Base-by-base conservation (phyloP, 31 red algal species). In the Bonnemaisonia californica region DNA sequence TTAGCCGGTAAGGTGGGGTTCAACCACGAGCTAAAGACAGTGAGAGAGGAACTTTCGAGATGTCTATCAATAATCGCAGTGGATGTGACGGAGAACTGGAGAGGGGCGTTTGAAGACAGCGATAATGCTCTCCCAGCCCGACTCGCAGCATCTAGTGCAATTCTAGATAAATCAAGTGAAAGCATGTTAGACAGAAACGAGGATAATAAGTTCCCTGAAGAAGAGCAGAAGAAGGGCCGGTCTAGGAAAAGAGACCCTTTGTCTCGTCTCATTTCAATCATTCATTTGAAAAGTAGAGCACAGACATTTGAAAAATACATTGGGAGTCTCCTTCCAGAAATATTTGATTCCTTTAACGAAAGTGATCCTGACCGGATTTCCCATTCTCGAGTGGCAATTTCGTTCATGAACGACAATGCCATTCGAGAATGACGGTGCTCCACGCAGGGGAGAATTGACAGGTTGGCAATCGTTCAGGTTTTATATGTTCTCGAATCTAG, bases 21-120 rank as follows among this genome's bases (percentile, higher is more conserved):
- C 67, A 74, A 84, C 59, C 93, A 95, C 77, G 82, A 85, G 40
- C 48, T 95, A 37, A 95, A 95, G 68, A 88, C 80, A 40, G 93
- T 95, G 3, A 58, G 93, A n/a, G 93, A 95, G 54, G 93, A 95
- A 81, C 74, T 95, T 27, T 87, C 81, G 11, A 38, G 83, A 34
- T 89, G 75, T 66, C 40, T 89, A 7, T 51, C 77, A 26, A 31
- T 89, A 16, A 39, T 89, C 12, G 68, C 86, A 2, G 41, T 69
- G 36, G 57, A 70, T 51, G 47, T 77, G 30, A 70, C 82, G 2
- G 36, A 76, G 26, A 34, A 76, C 16, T 55, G 32, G 35, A 22
- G 40, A 57, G n/a, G 24, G 3, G 51, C 66, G 2, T 86, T 86
- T 60, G 69, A 75, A 5, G 61, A 77, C 9, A 77, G 37, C 47